phyloP scores from a whole-genome alignment of 2,329 filamentous ascomycete genomes.

The Capronia epimyces region DNA sequence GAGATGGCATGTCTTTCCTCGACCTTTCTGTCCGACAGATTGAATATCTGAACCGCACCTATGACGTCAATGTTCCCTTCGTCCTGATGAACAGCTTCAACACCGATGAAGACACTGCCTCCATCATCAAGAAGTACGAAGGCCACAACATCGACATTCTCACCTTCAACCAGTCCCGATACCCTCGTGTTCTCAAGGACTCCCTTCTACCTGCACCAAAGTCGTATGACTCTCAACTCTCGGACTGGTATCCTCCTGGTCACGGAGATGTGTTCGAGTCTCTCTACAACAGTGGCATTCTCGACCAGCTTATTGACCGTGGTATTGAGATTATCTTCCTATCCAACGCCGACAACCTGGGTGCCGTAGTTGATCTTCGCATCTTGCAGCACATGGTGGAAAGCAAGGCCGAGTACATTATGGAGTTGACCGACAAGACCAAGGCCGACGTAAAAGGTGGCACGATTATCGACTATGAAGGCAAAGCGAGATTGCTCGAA shows the following conservation, averaged over 20 bases:
- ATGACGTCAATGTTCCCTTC: slow-evolving; percentile 94
- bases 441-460: slow-evolving; percentile 99
- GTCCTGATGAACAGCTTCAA: slow-evolving; percentile 99
- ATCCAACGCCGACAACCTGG: slow-evolving; percentile 98
- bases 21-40: slow-evolving; percentile 98
- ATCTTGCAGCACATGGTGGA: slow-evolving; percentile 99
- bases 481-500: slow-evolving; percentile 91
- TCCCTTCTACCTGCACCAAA: slow-evolving; percentile 94
- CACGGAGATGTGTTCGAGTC: slow-evolving; percentile 99
- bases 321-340: slow-evolving; percentile 98
- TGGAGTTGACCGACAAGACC: slow-evolving; percentile 99
- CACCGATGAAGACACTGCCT: slow-evolving; percentile 94
- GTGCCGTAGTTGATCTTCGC: slow-evolving; percentile 93
- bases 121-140: slow-evolving; percentile 99
- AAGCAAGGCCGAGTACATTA: slow-evolving; percentile 95
- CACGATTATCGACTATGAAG: slow-evolving; percentile 99
- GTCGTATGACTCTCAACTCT: slow-evolving; percentile 75
- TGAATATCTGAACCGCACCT: slow-evolving; percentile 97
- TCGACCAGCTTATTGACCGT: slow-evolving; percentile 90
- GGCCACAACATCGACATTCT: slow-evolving; percentile 99
- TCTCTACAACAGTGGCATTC: slow-evolving; percentile 96
- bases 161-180: slow-evolving; percentile 99
- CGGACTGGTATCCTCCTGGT: slow-evolving; percentile 97
- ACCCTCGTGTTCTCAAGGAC: slow-evolving; percentile 97
- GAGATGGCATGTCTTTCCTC: slow-evolving; percentile 99